Base-by-base conservation (phyloP, 306 rosid species). In the Neltuma alba region DNA sequence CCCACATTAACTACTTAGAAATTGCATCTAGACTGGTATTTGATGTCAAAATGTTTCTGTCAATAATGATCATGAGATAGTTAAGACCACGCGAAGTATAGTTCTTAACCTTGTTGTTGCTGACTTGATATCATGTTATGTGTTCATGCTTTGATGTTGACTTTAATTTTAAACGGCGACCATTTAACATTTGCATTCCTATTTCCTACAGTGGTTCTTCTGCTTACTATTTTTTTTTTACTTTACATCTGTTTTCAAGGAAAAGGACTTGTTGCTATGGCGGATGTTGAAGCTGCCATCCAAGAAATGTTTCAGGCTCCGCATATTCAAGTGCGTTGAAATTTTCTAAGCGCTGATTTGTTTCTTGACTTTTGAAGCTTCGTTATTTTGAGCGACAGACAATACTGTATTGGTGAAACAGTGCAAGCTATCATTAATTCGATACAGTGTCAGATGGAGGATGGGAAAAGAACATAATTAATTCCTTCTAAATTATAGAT, bases 271-370 rank as follows among this genome's bases (percentile, higher is more conserved):
- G 94, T 95, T 64, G 84, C 90, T 58, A 91, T 91, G 93, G 80
- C 82, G 47, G 97, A 95, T 44, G 90, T 95, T 50, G 97, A 92
- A 81, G 89, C 91, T 83, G 99, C 99, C 78, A 92, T 92, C 78
- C 97, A 92, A 80, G 97, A 95, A 84, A 95, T 92, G 99, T 92
- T 92, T 83, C 92, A 92, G 87, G 97, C 99, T 72, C 99, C 99
- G 78, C 99, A 94, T 91, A 91, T 94, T 83, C 99, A 94, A 85
- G 99, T 89, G 81, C 83, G 94, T 85, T 72, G 52, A 70, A 44
- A 34, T 70, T 62, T 73, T 65, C 77, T 9, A 42, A 70, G 37
- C 33, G 25, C 37, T 58, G 54, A n/a, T 52, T n/a, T n/a, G 25
- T 52, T 52, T n/a, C 58, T 55, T 70, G 31, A 78, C 66, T 41